Conservation (phyloP, 345 rosid species). For the Cardamine occulta region DNA sequence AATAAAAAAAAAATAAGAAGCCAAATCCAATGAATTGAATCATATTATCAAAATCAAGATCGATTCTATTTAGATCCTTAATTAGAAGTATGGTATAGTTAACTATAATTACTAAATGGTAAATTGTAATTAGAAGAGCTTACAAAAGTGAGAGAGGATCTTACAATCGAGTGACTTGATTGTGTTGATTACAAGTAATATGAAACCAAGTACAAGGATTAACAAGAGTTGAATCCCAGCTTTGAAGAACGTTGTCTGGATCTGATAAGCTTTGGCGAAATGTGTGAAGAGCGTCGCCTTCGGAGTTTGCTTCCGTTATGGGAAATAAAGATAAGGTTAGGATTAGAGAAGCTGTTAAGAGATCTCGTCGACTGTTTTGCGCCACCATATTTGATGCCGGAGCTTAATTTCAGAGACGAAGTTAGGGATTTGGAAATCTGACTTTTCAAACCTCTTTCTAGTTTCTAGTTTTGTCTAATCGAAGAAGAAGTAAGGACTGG, state of each 20-base stretch:
- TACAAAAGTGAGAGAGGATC: background rate
- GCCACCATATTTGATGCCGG: conserved; percentile 48
- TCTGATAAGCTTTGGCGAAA: conserved; percentile 67
- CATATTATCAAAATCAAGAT: background rate
- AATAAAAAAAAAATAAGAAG: background rate
- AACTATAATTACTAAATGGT: background rate
- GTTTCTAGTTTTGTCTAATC: background rate
- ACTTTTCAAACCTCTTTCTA: conserved; percentile 4
- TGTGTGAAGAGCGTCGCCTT: conserved; percentile 79
- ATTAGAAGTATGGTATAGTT: background rate
- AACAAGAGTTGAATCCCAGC: conserved; percentile 93
- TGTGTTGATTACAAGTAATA: conserved; percentile 70
- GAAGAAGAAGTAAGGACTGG: background rate
- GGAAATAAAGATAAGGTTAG: conserved; percentile 39
- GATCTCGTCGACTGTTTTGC: conserved; percentile 37
- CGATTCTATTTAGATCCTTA: background rate
- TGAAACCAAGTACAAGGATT: conserved; percentile 95
- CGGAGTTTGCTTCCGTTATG: conserved; percentile 56
- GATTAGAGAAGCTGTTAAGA: conserved; percentile 20
- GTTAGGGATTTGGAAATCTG: background rate
- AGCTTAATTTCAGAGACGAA: conserved; percentile 1
- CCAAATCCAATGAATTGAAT: background rate
- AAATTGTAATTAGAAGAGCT: background rate
- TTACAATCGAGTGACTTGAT: conserved; percentile 75
- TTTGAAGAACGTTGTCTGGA: conserved; percentile 73